Conservation (phyloP, 257 asterid species). For the Solanum bulbocastanum region DNA sequence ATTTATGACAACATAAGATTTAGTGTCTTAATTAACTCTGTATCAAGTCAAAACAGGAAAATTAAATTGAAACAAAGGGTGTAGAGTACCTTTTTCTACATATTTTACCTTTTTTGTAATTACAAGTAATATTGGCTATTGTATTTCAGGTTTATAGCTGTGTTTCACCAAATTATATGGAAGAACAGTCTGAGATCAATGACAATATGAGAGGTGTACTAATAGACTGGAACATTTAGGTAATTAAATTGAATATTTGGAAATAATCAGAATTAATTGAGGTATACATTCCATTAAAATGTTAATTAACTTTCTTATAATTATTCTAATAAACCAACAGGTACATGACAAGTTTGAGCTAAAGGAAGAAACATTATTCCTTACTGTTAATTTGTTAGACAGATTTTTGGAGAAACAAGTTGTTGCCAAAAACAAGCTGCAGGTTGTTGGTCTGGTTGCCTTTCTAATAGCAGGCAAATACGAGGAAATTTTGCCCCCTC, state of each 20-base stretch:
- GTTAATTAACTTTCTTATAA: not conserved
- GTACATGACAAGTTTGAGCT: constrained; percentile 89
- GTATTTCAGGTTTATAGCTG: constrained; percentile 49
- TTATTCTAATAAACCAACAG: constrained; percentile 18
- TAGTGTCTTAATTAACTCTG: too few species aligned
- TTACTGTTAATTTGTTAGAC: constrained; percentile 67
- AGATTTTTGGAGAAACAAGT: constrained; percentile 70
- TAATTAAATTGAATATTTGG: constrained; percentile 2
- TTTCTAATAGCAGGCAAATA: constrained; percentile 89
- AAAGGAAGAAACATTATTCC: constrained; percentile 66
- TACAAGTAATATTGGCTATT: not conserved
- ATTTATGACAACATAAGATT: not conserved
- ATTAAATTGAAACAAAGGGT: too few species aligned
- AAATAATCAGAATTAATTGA: not conserved
- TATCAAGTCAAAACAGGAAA: too few species aligned
- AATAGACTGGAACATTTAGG: constrained; percentile 92
- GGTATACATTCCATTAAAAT: not conserved
- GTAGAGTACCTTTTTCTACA: too few species aligned
- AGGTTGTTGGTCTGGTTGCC: constrained; percentile 83
- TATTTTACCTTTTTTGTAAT: too few species aligned
- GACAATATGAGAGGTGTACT: constrained; percentile 76
- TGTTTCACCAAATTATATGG: constrained; percentile 72
- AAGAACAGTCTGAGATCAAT: constrained; percentile 62
- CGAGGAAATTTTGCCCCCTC: constrained; percentile 75
- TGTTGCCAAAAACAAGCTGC: constrained; percentile 69